Base-by-base conservation (phyloP, 371 early-diverging fungal genomes). In the Smittium mucronatum region DNA sequence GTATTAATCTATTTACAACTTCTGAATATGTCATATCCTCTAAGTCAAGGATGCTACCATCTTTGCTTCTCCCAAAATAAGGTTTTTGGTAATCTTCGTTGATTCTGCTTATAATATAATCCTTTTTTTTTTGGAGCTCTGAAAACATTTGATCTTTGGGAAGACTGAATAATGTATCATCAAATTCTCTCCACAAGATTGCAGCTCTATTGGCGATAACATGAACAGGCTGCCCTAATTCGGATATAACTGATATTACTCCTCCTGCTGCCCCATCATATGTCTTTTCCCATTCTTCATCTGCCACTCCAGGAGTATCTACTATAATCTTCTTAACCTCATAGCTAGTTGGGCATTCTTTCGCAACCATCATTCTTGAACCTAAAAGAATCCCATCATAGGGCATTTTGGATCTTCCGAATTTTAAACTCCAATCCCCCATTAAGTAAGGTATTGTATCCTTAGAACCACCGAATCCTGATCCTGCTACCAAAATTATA, bases 131-230 rank as follows among this genome's bases (percentile, higher is more conserved):
- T 68, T 85, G 72, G 63, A 97, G 77, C 57, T 84, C 86, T 69
- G 84, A 75, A 16, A 86, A 65, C 64, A 92, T 89, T 86, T 95
- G 92, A 63, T 94, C 93, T 71, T 84, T 82, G 57, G 96, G 94
- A 47, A 93, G 84, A 58, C 79, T 78, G 75, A 95, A 89, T 71
- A 97, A 86, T 58, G 85, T 87, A 70, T 92, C 90, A 74, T 93
- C 91, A 71, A 97, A 81, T 76, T 95, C 94, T 77, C 87, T 89
- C 94, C 96, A 95, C 72, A 97, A 82, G 71, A 82, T 81, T 57
- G 93, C 91, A 72, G 93, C 96, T 60, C 94, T 91, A 70, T 92
- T 97, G 58, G 94, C 94, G 65, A 95, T 83, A 81, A 93, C 94
- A 84, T 97, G 97, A 71, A 93, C 91, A 47, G 93, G 93, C 74